phyloP scores from a whole-genome alignment of 768 basidiomycete genomes.

The Gyrodon lividus region DNA sequence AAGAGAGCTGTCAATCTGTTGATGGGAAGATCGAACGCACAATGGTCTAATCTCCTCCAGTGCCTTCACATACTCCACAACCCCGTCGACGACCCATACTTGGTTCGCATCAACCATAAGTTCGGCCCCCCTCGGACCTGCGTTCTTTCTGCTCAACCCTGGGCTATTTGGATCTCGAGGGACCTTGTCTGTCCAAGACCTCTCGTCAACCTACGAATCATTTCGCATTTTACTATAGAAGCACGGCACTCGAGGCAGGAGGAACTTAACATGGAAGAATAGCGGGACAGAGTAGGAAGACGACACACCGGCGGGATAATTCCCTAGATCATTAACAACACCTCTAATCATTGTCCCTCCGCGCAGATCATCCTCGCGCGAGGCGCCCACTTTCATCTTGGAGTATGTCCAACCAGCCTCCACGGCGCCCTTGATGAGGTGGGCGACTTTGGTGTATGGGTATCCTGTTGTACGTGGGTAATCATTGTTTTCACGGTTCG shows the following conservation, averaged over 20 bases:
- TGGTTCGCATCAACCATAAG: constrained; percentile 97
- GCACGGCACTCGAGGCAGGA: too few relatives aligned
- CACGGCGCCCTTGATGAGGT: constrained; percentile 83
- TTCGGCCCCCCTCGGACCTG: constrained; percentile 87
- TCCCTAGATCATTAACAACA: constrained; percentile 87
- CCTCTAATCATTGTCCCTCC: constrained; percentile 84
- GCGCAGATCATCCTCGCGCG: constrained; percentile 75
- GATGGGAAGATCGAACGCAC: too few relatives aligned
- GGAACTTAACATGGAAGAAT: neutral
- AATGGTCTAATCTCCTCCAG: too few relatives aligned
- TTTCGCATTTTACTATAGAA: neutral
- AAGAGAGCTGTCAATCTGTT: constrained; percentile 56
- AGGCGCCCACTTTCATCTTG: constrained; percentile 95
- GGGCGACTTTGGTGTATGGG: constrained; percentile 83
- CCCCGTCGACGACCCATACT: constrained; percentile 88
- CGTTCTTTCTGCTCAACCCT: constrained; percentile 79
- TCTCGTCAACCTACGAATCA: neutral
- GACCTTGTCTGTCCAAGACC: constrained; percentile 27
- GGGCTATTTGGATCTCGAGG: constrained; percentile 52
- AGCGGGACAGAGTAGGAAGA: neutral
- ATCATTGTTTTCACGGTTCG: neutral
- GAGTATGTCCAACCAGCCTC: constrained; percentile 91
- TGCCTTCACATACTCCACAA: constrained; percentile 81
- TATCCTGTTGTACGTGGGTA: constrained; percentile 63
- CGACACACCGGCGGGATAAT: constrained; percentile 51